Base-by-base conservation (phyloP, 805 yeast genomes). In the Wickerhamiella nectarea region DNA sequence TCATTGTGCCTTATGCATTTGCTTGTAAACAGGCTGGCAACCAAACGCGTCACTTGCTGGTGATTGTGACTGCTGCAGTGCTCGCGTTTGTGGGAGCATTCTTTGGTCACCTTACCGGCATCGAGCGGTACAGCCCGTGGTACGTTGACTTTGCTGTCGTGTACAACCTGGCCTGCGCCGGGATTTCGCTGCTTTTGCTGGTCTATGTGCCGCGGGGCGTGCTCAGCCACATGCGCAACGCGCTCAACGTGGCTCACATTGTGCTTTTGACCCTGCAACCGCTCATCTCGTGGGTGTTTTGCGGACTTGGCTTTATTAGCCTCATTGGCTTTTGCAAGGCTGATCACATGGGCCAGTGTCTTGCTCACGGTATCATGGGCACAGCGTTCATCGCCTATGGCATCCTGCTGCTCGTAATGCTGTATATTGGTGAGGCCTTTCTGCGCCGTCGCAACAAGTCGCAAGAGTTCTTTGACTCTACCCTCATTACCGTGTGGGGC, bases 351-450 rank as follows among this genome's bases (percentile, higher is more conserved):
- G 97, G 97, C 19, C 97, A 89, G 62, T 89, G 97, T 60, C 73
- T 86, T 34, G 97, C 97, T 0, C 97, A 89, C 59, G 96, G 95
- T 4, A 83, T 89, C 48, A 89, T 89, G 97, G 97, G 97, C 0
- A 72, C 83, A 19, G 79, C 94, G 0, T 89, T 89, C 53, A 71
- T 89, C 9, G 62, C 70, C 3, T 89, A 89, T 58, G 94, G 95
- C 3, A 76, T 79, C 48, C 62, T 85, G 9, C 68, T 84, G 52
- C 59, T 75, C 2, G 59, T 76, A 54, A 78, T 84, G 54, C 67
- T 89, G 43, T 71, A 76, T 7, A 63, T 84, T 3, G 91, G 87
- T 58, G 86, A 52, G 64, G 84, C 54, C 63, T 73, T 52, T 61
- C 69, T 47, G 51, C 59, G n/a, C 56, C 63, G 61, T 9, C 49